These are phyloP conservation scores for Musa balbisiana DNA, from an alignment of 202 grass and related monocot genomes.

Conservation along the genomic window DNA sequence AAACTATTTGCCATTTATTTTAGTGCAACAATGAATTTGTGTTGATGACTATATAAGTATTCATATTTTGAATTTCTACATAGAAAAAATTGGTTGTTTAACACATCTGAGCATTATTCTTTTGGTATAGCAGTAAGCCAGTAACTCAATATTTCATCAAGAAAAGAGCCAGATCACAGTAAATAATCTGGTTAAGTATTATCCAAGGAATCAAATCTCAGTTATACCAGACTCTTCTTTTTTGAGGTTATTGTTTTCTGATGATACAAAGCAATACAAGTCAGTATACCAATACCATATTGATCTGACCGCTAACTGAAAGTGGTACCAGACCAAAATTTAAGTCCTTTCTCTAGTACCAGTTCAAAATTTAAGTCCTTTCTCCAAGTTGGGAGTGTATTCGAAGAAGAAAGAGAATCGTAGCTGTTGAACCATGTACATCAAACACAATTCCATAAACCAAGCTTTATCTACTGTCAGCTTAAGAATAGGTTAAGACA, in stretches of 20 bases:
- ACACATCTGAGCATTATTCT: background rate
- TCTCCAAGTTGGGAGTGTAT: background rate
- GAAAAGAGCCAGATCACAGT: background rate
- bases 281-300: no score
- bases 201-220: no score
- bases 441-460: background rate
- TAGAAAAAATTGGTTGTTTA: background rate
- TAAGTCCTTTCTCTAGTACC: no score
- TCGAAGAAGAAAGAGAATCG: background rate
- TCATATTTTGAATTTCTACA: background rate
- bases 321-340: no score
- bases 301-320: no score
- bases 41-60: background rate
- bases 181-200: background rate
- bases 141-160: background rate
- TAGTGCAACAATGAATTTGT: background rate
- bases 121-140: background rate
- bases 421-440: background rate
- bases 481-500: background rate
- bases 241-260: no score
- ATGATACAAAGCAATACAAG: no score
- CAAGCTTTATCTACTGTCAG: background rate
- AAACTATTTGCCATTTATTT: no score
- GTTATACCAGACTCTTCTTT: no score
- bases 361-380: no score